Base-by-base conservation (phyloP, 2,329 filamentous ascomycete genomes). In the Whalleya microplaca region DNA sequence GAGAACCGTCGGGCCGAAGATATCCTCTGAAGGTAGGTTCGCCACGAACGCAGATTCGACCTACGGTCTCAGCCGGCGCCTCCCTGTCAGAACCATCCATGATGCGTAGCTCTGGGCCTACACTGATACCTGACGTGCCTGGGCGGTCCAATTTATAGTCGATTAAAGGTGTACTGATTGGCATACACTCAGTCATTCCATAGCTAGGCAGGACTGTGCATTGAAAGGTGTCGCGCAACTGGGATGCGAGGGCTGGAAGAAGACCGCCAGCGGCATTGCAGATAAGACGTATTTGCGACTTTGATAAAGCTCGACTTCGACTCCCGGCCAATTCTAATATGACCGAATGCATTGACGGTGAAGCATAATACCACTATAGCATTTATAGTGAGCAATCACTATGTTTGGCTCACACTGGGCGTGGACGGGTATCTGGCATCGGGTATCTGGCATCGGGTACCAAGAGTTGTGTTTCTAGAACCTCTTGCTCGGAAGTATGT, bases 141-240 rank as follows among this genome's bases (percentile, higher is more conserved):
- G 77, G 73, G 3, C 79, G 77, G 51, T 83, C 80, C 3, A 84
- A 73, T 23, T 70, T 69, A 62, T 84, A 84, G 58, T 77, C 66
- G n/a, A 82, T 69, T 0, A 80, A 81, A 1, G 82, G 82, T 2
- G 80, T 82, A 2, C 80, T 81, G 45, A 84, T 84, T 0, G 81
- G 82, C 80, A 84, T 84, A 62, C 81, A 84, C 71, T 84, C 82
- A 1, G 82, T 85, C 82, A 85, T 84, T 18, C 81, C 82, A 61
- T 85, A 84, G 59, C 80, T 83, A 2, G 82, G 82, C 18, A 85
- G 72, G 2, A 85, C 77, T 2, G 74, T 75, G 53, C 79, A 82
- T 10, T 75, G 69, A 67, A 84, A 85, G 0, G 76, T 80, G 54
- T 81, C 75, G 16, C 75, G 73, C 9, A 84, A 71, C 50, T 77